These are phyloP conservation scores for Gymnopus androsaceus DNA, from an alignment of 1,284 basidiomycete genomes.

Conservation along the genomic window DNA sequence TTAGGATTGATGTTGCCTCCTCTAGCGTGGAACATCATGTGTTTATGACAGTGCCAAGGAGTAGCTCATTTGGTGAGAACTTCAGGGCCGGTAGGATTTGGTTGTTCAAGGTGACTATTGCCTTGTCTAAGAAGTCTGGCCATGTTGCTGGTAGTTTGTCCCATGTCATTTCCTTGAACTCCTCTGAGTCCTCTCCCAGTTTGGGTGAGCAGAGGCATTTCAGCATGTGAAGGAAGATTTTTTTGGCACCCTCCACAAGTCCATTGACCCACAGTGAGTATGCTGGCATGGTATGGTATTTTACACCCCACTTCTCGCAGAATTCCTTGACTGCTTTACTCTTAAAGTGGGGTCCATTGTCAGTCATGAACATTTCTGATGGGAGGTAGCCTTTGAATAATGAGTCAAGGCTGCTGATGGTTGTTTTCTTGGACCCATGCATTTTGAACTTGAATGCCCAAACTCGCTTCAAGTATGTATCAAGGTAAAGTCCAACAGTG, in stretches of 20 bases:
- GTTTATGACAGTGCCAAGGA: constrained; percentile 26
- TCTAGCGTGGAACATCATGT: constrained; percentile 18
- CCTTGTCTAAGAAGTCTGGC: constrained; percentile 31
- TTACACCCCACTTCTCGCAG: constrained; percentile 27
- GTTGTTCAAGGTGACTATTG: constrained; percentile 29
- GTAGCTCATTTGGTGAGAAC: constrained; percentile 4
- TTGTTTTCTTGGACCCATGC: constrained; percentile 27
- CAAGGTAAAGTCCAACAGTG: constrained; percentile 29
- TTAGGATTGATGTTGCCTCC: neutral
- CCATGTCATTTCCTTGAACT: constrained; percentile 12
- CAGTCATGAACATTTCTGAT: constrained; percentile 37
- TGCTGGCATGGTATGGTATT: constrained; percentile 28
- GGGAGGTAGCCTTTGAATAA: constrained; percentile 27
- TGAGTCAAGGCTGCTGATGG: constrained; percentile 20
- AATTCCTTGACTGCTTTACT: constrained; percentile 31
- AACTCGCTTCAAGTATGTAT: constrained; percentile 29
- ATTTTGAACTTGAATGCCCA: constrained; percentile 31
- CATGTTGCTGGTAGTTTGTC: constrained; percentile 25
- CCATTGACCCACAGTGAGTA: constrained; percentile 45
- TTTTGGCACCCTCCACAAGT: constrained; percentile 36
- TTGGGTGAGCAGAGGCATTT: constrained; percentile 32
- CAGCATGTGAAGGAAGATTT: constrained; percentile 30
- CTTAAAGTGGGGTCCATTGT: constrained; percentile 40
- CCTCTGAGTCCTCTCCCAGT: constrained; percentile 25
- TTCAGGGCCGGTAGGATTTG: neutral